A percentile compares a stretch with the other conserved stretches of the same genome.
Conservation (phyloP, 352 stramenopile genomes). For the Pythium rhizo-oryzae region DNA sequence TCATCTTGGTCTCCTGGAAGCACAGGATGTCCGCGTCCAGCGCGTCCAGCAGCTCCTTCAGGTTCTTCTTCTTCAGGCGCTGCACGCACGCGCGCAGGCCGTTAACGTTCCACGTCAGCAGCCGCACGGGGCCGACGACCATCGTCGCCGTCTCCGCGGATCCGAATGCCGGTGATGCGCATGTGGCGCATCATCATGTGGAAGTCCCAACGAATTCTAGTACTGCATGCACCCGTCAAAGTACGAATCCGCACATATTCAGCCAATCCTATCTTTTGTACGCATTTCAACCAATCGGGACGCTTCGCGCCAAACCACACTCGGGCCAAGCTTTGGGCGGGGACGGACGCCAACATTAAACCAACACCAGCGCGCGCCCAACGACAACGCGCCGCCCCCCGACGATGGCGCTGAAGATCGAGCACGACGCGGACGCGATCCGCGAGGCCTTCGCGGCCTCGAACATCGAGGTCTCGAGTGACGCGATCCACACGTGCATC, state of each 20-base stretch:
- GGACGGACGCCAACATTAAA: neutral
- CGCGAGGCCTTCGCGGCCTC: conserved; percentile 70
- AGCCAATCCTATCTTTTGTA: conserved; percentile 40
- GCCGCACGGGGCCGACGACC: conserved; percentile 33
- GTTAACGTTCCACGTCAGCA: conserved; percentile 90
- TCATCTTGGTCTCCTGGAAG: conserved; percentile 89
- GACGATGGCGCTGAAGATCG: conserved; percentile 48
- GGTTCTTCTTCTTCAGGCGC: conserved; percentile 45
- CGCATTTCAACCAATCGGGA: conserved; percentile 28
- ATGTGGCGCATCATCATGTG: neutral
- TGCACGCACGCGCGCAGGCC: conserved; percentile 77
- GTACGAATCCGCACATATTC: conserved; percentile 1
- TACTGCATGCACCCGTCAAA: neutral
- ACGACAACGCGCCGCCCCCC: neutral
- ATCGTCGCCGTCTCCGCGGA: neutral
- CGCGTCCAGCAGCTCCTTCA: conserved; percentile 53
- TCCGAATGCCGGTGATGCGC: neutral
- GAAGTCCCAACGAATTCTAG: neutral
- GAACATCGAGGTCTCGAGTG: conserved; percentile 74
- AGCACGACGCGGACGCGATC: conserved; percentile 58
- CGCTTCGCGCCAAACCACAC: conserved; percentile 13
- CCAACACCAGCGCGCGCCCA: neutral
- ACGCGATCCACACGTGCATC: conserved; percentile 69
- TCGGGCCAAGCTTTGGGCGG: neutral
- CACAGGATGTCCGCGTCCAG: conserved; percentile 78